These are phyloP conservation scores for Stephanodiscus triporus DNA, from an alignment of 108 stramenopile species.

Conservation along the genomic window DNA sequence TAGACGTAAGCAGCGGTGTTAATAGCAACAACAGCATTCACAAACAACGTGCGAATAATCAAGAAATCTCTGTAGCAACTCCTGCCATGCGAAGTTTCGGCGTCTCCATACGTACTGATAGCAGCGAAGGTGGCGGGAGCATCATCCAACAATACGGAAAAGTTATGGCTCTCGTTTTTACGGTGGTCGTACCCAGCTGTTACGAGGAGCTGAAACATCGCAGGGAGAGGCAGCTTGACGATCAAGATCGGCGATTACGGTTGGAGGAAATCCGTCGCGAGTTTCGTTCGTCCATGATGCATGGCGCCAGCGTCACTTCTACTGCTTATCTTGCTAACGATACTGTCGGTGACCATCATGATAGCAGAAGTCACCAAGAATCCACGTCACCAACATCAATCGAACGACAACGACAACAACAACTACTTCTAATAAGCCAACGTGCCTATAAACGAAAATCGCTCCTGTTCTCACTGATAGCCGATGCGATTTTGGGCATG, in stretches of 20 bases:
- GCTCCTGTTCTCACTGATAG: constrained; percentile 10
- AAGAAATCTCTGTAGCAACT: constrained; percentile 25
- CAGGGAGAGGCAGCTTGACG: constrained; percentile 32
- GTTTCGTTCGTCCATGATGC: constrained; percentile 3
- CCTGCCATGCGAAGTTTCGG: constrained; percentile 50
- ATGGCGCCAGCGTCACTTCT: neutral
- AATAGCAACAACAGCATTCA: neutral
- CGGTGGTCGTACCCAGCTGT: constrained; percentile 32
- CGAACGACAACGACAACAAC: constrained; percentile 4
- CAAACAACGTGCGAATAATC: constrained; percentile 10
- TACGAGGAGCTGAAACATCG: constrained; percentile 38
- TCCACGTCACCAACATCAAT: constrained; percentile 3
- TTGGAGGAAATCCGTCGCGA: constrained; percentile 21
- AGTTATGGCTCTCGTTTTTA: constrained; percentile 30
- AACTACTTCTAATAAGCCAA: constrained; percentile 1
- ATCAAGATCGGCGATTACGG: constrained; percentile 15
- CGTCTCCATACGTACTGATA: constrained; percentile 21
- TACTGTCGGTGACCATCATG: neutral
- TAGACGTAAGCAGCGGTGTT: neutral
- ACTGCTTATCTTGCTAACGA: neutral
- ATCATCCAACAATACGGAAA: constrained; percentile 27
- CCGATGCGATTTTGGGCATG: constrained; percentile 39
- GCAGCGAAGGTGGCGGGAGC: neutral
- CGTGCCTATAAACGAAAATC: constrained; percentile 34
- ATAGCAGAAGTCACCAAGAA: neutral